Evolutionary conservation across 2,329 filamentous ascomycete species (phyloP).

Genomic region (Anisogramma anomala): DNA sequence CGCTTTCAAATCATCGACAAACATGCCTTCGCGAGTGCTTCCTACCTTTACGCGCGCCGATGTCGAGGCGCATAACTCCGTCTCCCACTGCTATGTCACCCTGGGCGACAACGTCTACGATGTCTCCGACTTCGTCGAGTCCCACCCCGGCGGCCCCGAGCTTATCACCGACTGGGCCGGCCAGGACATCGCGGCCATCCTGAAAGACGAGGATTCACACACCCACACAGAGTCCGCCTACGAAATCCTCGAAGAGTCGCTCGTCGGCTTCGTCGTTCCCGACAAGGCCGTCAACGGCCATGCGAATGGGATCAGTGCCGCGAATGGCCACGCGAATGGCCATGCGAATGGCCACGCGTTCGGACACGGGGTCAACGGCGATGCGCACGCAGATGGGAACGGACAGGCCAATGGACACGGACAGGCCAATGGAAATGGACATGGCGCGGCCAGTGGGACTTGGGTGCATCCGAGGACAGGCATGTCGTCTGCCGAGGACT

Average conservation of each 20-base stretch:
- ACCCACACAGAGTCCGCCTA: constrained; percentile 87
- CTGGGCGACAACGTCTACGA: constrained; percentile 88
- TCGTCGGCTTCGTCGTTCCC: constrained; percentile 67
- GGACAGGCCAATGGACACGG: constrained; percentile 23
- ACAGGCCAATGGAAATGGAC: constrained; percentile 21
- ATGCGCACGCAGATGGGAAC: constrained; percentile 22
- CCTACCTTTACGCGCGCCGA: constrained; percentile 74
- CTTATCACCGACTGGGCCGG: constrained; percentile 83
- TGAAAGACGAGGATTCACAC: constrained; percentile 76
- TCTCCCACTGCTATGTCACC: constrained; percentile 84
- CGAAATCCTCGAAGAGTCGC: constrained; percentile 78
- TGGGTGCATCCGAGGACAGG: constrained; percentile 57
- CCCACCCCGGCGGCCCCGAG: constrained; percentile 83
- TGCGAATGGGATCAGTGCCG: constrained; percentile 24
- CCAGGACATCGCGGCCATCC: constrained; percentile 70
- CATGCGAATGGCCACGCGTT: constrained; percentile 14
- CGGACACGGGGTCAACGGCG: constrained; percentile 26
- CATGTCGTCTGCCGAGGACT: constrained; percentile 79
- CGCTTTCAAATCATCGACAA: constrained; percentile 3
- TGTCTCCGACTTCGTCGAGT: constrained; percentile 78
- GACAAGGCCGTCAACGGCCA: constrained; percentile 39
- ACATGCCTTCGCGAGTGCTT: constrained; percentile 70
- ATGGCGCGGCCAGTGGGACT: constrained; percentile 21
- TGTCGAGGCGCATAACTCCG: constrained; percentile 67
- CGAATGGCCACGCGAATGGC: constrained; percentile 12